Base-by-base conservation (phyloP, 371 early-diverging fungal species). In the Mortierella sp. region DNA sequence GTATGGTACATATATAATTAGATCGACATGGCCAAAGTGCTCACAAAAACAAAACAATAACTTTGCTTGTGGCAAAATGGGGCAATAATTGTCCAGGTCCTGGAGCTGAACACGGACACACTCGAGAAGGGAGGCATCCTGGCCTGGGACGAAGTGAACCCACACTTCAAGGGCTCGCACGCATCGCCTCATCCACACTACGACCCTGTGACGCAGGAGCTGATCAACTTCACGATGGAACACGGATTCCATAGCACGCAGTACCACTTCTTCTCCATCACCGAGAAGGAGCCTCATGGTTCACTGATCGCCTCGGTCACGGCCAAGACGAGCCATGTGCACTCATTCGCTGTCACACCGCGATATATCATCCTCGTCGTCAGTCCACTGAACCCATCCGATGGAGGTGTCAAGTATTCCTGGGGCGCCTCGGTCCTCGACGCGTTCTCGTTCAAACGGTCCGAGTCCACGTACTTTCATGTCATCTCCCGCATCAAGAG, bases 91-190 rank as follows among this genome's bases (percentile, higher is more conserved):
- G n/a, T n/a, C n/a, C 64, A 89, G 78, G 80, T 93, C 50, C 90
- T 91, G 60, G 90, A 89, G 59, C 73, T 94, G 50, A 93, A 93
- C 79, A 85, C 92, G 17, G 86, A 85, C 56, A 93, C 90, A 50
- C 72, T 94, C 60, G 85, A 85, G n/a, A 91, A 93, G 15, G 79
- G 83, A 11, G 88, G 89, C 15, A 80, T 88, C 5, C 79, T 88
- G 30, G 83, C 86, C 19, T 89, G 89, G 84, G 79, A 84, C 30
- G 86, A 87, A 64, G 81, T 93, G 53, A 92, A 93, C 70, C 83
- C 90, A 7, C 80, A 72, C 15, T 91, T 93, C 72, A 86, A 82
- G 67, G 94, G 94, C 6, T 80, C 84, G 52, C 86, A 86, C 50
- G 84, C 92, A 19, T 86, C 87, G 50, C 89, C 93, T 11, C 91